Evolutionary conservation across 2,329 filamentous ascomycete genomes (phyloP).

Genomic region (Xylariaceae sp.): DNA sequence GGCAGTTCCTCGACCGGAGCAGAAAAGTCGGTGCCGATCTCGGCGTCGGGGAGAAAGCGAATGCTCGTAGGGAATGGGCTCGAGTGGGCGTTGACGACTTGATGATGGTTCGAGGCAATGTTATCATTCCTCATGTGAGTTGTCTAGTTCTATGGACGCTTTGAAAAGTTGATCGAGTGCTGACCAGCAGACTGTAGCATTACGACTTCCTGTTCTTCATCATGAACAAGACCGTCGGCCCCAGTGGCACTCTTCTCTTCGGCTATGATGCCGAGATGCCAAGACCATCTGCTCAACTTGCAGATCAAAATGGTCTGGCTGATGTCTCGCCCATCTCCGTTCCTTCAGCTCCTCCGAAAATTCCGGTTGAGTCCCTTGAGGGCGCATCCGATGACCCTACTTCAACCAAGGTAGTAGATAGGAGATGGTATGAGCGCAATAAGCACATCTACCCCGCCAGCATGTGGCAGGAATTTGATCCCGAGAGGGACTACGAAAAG

Average conservation of each 20-base stretch:
- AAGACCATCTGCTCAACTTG: slow-evolving; percentile 10
- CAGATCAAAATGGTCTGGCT: slow-evolving; percentile 11
- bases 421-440: slow-evolving; percentile 94
- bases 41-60: slow-evolving; percentile 66
- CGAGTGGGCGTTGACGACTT: slow-evolving; percentile 91
- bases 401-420: slow-evolving; percentile 89
- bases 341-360: slow-evolving; percentile 36
- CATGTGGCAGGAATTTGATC: slow-evolving; percentile 92
- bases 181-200: slow-evolving; percentile 55
- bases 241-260: slow-evolving; percentile 71
- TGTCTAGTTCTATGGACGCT: slow-evolving; percentile 2
- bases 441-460: slow-evolving; percentile 98
- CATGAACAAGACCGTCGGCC: slow-evolving; percentile 76
- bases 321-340: slow-evolving; percentile 37
- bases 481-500: slow-evolving; percentile 76
- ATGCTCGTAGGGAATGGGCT: slow-evolving; percentile 79
- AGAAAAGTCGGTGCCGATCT: slow-evolving; percentile 84
- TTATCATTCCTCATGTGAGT: slow-evolving; percentile 92
- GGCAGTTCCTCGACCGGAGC: slow-evolving; percentile 89
- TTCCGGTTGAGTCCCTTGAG: slow-evolving; percentile 59
- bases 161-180: slow-evolving; percentile 1
- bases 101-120: slow-evolving; percentile 83
- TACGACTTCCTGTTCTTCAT: slow-evolving; percentile 98
- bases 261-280: slow-evolving; percentile 60
- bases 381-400: slow-evolving; percentile 73